These are phyloP conservation scores for Diaporthe ampelina DNA, from an alignment of 2,329 filamentous ascomycete species.

Conservation along the genomic window DNA sequence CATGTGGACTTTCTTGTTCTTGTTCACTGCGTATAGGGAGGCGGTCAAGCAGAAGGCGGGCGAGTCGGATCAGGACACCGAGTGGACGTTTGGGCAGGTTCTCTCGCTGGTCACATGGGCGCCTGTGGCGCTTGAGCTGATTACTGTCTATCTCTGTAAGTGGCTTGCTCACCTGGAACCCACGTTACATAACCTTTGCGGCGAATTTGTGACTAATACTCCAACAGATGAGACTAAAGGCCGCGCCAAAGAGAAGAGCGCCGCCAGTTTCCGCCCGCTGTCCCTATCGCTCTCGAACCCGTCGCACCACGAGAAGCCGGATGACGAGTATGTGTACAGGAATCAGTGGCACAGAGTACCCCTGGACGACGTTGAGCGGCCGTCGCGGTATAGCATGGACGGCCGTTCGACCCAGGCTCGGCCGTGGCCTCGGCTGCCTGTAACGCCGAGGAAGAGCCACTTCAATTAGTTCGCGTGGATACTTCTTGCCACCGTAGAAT, in stretches of 20 bases:
- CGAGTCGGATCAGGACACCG: conserved; percentile 44
- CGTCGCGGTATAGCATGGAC: conserved; percentile 28
- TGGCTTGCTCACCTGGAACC: conserved; percentile 5
- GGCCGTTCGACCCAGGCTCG: neutral
- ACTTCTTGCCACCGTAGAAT: no score
- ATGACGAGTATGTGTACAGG: conserved; percentile 12
- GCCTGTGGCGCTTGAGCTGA: conserved; percentile 48
- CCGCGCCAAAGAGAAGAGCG: conserved; percentile 17
- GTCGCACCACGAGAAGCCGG: conserved; percentile 9
- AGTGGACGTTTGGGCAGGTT: conserved; percentile 52
- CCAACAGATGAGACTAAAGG: conserved; percentile 10
- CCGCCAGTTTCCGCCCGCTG: neutral
- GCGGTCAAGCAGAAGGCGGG: conserved; percentile 42
- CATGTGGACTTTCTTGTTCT: conserved; percentile 49
- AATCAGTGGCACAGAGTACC: conserved; percentile 10
- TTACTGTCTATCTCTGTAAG: conserved; percentile 47
- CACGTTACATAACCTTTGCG: no score
- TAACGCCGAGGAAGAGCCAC: conserved; percentile 21
- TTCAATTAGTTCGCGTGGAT: neutral
- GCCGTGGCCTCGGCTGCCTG: conserved; percentile 12
- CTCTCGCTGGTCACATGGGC: conserved; percentile 49
- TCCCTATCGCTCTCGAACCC: neutral
- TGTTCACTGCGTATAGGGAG: conserved; percentile 47
- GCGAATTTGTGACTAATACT: neutral
- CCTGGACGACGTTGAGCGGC: conserved; percentile 18